These are phyloP conservation scores for Darksidea phi DNA, from an alignment of 495 filamentous ascomycete species.

Conservation along the genomic window DNA sequence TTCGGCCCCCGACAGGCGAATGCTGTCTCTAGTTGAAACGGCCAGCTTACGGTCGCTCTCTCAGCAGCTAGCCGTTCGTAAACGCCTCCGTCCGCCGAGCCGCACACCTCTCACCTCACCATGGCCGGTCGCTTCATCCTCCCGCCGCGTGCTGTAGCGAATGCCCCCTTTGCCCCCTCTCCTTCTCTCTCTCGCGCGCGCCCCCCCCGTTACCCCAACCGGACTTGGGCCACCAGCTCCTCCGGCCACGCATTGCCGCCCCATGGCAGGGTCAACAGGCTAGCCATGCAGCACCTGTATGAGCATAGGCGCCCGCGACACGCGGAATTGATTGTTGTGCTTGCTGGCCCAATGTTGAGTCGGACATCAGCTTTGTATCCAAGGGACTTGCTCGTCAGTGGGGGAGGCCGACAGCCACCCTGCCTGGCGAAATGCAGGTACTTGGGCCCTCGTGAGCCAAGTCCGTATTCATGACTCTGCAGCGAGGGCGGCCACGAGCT, in stretches of 20 bases:
- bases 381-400: background rate
- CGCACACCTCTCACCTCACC: background rate
- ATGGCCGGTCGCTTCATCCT: conserved; percentile 10
- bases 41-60: conserved; percentile 6
- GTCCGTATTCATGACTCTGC: conserved; percentile 4
- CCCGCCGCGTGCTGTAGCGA: background rate
- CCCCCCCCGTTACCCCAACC: background rate
- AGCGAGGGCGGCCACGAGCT: background rate
- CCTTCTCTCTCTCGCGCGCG: too few relatives aligned
- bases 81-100: conserved; percentile 8
- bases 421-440: conserved; percentile 15
- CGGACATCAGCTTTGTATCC: conserved; percentile 5
- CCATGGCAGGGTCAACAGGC: conserved; percentile 1
- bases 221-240: too few relatives aligned
- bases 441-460: conserved; percentile 12
- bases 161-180: too few relatives aligned
- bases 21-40: conserved; percentile 25
- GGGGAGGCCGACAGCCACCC: background rate
- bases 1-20: conserved; percentile 27
- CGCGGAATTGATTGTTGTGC: conserved; percentile 2
- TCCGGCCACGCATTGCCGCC: background rate
- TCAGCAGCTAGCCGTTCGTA: background rate
- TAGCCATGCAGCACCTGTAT: background rate
- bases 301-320: background rate
- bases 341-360: conserved; percentile 12